Conservation (phyloP, 208 protist genomes). For the Wallacemonas rigidus region DNA sequence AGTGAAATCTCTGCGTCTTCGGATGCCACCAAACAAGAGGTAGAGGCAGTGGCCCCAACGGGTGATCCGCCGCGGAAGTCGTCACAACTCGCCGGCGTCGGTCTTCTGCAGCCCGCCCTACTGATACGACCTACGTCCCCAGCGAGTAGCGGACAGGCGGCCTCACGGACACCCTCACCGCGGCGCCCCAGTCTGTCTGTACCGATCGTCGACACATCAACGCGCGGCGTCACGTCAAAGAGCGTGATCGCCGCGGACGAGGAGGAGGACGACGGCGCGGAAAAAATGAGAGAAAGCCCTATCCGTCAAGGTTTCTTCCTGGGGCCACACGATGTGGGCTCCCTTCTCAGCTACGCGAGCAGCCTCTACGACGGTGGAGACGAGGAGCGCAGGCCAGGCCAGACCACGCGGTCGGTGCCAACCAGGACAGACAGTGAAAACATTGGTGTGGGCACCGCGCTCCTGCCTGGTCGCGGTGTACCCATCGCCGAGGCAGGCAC, state of each 20-base stretch:
- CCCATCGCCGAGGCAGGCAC: not conserved
- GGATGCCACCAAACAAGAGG: too few relatives aligned
- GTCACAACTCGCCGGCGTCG: not conserved
- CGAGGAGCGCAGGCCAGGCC: not conserved
- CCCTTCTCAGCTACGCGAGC: not conserved
- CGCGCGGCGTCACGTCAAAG: not conserved
- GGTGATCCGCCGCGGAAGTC: not conserved
- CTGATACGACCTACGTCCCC: not conserved
- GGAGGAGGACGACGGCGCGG: not conserved
- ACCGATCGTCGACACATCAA: not conserved
- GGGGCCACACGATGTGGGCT: not conserved
- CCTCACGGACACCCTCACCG: not conserved
- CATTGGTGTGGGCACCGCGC: not conserved
- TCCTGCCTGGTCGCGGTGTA: not conserved
- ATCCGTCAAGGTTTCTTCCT: conserved; percentile 7
- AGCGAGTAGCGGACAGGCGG: not conserved
- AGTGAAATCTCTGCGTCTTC: too few relatives aligned
- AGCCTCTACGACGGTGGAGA: not conserved
- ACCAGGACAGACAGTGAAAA: not conserved
- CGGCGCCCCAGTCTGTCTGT: not conserved
- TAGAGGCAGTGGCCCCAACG: too few relatives aligned
- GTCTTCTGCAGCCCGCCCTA: not conserved
- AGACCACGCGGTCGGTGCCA: not conserved
- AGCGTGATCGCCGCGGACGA: not conserved
- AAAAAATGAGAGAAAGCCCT: not conserved